Base-by-base conservation (phyloP, 768 basidiomycete species). In the Podaxis rugospora region DNA sequence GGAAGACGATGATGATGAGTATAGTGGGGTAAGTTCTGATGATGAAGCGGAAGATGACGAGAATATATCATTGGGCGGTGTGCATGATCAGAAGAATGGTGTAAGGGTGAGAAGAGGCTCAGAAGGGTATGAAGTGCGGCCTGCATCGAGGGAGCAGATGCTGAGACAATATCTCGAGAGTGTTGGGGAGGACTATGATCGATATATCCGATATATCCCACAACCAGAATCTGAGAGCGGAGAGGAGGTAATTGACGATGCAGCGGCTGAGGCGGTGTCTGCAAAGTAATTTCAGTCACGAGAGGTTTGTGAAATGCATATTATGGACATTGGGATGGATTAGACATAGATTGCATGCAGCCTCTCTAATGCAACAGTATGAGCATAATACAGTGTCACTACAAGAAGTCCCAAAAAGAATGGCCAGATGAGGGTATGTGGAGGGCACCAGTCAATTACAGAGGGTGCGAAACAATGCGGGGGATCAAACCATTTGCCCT, bases 101-200 rank as follows among this genome's bases (percentile, higher is more conserved):
- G 62, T 68, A 5, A 72, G 70, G 35, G 77, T 90, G 51, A 78
- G 92, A 55, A 74, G 83, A 47, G 92, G 92, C 21, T 93, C 91
- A 13, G 93, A 94, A 73, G 92, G 92, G 3, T 90, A 87, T 65
- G 92, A 94, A 68, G 85, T 90, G 50, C 80, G 79, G 13, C 73
- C 82, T 10, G 73, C 82, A 39, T 76, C 83, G 49, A 77, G 92
- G 60, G 88, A 92, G 67, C 83, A 81, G 49, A 79, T 92, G 75
- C 71, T 93, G 42, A 74, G 70, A 59, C 74, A 78, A 52, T 87
- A 89, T 70, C 70, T 92, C 35, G 72, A 73, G 59, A 76, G 76
- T 44, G 70, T 85, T 37, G 82, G 82, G 7, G 80, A 80, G 64
- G 80, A 84, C 64, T 78, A 79, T 2, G 84, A 83, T 50, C 77